These are phyloP conservation scores for Candida coleopterorum DNA, from an alignment of 805 yeast species.

Conservation along the genomic window DNA sequence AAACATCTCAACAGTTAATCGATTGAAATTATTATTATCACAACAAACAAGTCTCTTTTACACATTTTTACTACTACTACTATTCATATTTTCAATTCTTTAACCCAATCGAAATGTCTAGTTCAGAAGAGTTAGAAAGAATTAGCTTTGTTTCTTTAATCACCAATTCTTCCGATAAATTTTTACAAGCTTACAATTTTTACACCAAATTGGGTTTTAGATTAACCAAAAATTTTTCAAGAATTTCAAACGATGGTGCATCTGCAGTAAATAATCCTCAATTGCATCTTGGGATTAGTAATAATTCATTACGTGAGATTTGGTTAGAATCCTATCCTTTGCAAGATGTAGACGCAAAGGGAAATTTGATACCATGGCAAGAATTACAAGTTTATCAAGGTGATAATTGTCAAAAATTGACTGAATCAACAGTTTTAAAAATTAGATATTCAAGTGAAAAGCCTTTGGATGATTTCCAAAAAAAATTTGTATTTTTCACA, in stretches of 20 bases:
- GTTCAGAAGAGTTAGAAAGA: conserved; percentile 16
- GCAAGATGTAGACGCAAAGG: conserved; percentile 29
- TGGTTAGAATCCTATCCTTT: conserved; percentile 72
- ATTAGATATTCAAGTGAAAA: conserved; percentile 23
- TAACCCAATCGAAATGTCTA: conserved; percentile 3
- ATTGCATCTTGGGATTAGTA: conserved; percentile 50
- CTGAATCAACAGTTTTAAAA: conserved; percentile 29
- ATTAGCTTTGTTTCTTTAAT: conserved; percentile 60
- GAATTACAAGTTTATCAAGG: conserved; percentile 36
- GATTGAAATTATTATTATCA: not conserved
- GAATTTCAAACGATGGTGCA: conserved; percentile 38
- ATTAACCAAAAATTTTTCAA: conserved; percentile 55
- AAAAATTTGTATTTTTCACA: conserved; percentile 28
- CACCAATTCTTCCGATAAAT: conserved; percentile 45
- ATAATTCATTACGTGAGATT: conserved; percentile 61
- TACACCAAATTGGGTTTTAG: conserved; percentile 59
- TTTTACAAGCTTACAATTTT: conserved; percentile 47
- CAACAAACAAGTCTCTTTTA: not conserved
- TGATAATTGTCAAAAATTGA: conserved; percentile 25
- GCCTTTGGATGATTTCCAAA: conserved; percentile 5
- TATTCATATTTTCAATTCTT: not conserved
- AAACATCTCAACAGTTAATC: not conserved
- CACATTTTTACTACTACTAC: conserved; percentile 1
- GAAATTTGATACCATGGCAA: conserved; percentile 37
- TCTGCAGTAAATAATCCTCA: conserved; percentile 21